Percentiles rank a stretch among this genome's conserved stretches.
These are phyloP conservation scores for Leccinum subrobustum DNA, from an alignment of 1,284 basidiomycete genomes.

Conservation along the genomic window DNA sequence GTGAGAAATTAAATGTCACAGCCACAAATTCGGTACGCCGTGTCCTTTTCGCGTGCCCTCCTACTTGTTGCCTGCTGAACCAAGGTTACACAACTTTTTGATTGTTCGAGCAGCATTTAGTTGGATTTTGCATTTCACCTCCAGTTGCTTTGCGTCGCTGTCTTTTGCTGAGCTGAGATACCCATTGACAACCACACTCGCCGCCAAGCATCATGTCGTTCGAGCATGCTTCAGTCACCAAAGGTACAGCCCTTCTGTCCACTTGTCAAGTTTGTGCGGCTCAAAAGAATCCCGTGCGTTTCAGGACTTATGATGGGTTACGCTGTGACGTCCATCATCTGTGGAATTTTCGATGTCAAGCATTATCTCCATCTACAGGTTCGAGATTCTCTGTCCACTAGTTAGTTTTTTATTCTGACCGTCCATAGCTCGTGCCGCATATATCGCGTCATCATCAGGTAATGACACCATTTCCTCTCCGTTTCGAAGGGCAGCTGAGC, in stretches of 20 bases:
- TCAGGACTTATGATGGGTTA: constrained; percentile 75
- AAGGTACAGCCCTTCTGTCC: constrained; percentile 47
- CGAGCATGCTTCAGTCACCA: constrained; percentile 75
- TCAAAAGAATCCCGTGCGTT: not conserved
- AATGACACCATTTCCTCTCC: constrained; percentile 12
- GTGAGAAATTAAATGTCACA: constrained; percentile 8
- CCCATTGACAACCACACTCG: not conserved
- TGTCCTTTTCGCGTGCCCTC: not conserved
- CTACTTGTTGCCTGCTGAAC: not conserved
- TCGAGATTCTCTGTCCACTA: constrained; percentile 12
- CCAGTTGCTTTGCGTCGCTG: not conserved
- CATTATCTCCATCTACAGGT: constrained; percentile 85
- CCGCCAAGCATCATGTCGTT: constrained; percentile 57
- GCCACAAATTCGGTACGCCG: constrained; percentile 6
- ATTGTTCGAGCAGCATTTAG: not conserved
- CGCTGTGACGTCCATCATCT: constrained; percentile 67
- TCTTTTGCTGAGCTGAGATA: not conserved
- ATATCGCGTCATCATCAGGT: constrained; percentile 72
- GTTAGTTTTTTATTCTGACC: constrained; percentile 6
- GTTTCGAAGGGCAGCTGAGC: constrained; percentile 18
- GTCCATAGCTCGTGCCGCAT: constrained; percentile 60
- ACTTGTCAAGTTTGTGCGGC: not conserved
- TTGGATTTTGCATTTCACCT: not conserved
- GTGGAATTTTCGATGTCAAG: constrained; percentile 81
- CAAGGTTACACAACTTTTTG: not conserved